Evolutionary conservation across 805 yeast species (phyloP).

Genomic region (Kuraishia ogatae): DNA sequence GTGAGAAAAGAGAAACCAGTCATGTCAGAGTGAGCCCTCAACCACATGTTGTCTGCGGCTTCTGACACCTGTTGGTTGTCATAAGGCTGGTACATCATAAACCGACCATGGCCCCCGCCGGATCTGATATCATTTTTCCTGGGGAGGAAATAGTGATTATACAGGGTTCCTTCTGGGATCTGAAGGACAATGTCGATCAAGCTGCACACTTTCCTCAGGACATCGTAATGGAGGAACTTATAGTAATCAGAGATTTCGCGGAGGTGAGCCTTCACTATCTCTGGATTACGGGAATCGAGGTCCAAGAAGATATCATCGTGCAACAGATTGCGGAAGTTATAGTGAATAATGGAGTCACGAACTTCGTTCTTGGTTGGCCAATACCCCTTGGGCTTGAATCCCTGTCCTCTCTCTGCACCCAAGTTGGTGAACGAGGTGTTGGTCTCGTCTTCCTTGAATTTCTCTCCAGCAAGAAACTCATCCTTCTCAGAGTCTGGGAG

Average conservation of each 20-base stretch:
- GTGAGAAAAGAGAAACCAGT: constrained; percentile 31
- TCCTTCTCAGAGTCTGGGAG: constrained; percentile 30
- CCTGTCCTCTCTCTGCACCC: constrained; percentile 40
- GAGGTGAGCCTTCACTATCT: constrained; percentile 26
- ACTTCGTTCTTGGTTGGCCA: constrained; percentile 37
- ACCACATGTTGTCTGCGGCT: constrained; percentile 28
- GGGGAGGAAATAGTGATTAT: constrained; percentile 26
- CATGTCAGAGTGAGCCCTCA: constrained; percentile 40
- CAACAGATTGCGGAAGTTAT: constrained; percentile 30
- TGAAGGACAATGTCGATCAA: constrained; percentile 37
- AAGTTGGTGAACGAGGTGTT: constrained; percentile 5
- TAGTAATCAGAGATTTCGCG: constrained; percentile 31
- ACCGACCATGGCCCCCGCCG: constrained; percentile 32
- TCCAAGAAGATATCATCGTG: constrained; percentile 25
- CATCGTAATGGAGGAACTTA: constrained; percentile 25
- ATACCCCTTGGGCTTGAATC: constrained; percentile 39
- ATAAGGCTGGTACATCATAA: constrained; percentile 28
- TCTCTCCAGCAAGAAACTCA: constrained; percentile 28
- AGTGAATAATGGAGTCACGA: constrained; percentile 34
- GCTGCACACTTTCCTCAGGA: constrained; percentile 26
- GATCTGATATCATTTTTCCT: constrained; percentile 23
- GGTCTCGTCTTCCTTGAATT: constrained; percentile 1
- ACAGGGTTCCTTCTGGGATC: constrained; percentile 36
- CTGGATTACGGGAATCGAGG: constrained; percentile 23
- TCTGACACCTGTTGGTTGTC: constrained; percentile 18